These are phyloP conservation scores for Entomophthora muscae DNA, from an alignment of 371 early-diverging fungal genomes.

Conservation along the genomic window DNA sequence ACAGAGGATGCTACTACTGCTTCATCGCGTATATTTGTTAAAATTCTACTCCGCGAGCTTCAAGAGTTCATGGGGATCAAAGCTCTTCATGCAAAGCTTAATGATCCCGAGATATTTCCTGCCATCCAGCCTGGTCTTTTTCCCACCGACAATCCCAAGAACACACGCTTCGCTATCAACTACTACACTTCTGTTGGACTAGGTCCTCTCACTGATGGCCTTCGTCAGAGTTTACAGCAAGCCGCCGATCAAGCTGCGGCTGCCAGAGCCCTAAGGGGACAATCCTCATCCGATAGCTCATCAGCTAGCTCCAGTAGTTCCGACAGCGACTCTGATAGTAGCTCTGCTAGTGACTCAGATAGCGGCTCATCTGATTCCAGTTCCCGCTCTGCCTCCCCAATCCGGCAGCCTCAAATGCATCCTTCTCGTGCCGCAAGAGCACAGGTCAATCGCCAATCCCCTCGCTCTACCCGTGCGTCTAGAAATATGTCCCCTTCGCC, in stretches of 20 bases:
- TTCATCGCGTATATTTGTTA: slow-evolving; percentile 91
- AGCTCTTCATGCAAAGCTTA: slow-evolving; percentile 53
- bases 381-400: slow-evolving; percentile 11
- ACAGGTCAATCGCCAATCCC: too few relatives aligned
- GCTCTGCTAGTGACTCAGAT: too few relatives aligned
- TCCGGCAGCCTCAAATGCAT: too few relatives aligned
- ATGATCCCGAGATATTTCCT: slow-evolving; percentile 33
- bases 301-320: too few relatives aligned
- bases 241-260: too few relatives aligned
- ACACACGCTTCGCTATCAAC: slow-evolving; percentile 92
- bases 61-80: slow-evolving; percentile 63
- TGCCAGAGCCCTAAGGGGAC: not conserved
- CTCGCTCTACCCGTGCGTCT: too few relatives aligned
- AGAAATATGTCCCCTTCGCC: too few relatives aligned
- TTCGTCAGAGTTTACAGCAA: slow-evolving; percentile 74
- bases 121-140: slow-evolving; percentile 52
- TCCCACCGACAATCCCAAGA: too few relatives aligned
- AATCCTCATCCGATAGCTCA: not conserved
- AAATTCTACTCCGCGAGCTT: slow-evolving; percentile 83
- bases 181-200: slow-evolving; percentile 93
- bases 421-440: too few relatives aligned
- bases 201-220: slow-evolving; percentile 80
- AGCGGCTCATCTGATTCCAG: slow-evolving; percentile 9
- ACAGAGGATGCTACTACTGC: slow-evolving; percentile 89
- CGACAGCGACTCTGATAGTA: slow-evolving; percentile 9